Conservation (phyloP, 768 basidiomycete species). For the Coprinopsis marcescibilis region DNA sequence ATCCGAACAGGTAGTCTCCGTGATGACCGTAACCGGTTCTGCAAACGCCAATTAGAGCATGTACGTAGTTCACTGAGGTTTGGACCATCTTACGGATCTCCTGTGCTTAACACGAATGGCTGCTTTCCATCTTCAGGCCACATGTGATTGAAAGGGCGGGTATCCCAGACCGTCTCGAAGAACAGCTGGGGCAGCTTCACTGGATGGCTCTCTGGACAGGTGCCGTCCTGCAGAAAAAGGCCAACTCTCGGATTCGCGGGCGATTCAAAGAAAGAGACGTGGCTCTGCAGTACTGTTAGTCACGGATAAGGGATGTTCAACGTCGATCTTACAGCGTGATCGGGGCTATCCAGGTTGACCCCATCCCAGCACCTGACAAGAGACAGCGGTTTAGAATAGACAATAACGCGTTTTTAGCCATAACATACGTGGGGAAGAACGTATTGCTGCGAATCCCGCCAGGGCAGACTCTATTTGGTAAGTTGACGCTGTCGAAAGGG, state of each 20-base stretch:
- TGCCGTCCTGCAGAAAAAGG: not conserved
- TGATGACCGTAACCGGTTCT: conserved; percentile 19
- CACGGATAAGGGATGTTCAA: not conserved
- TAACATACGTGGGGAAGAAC: conserved; percentile 8
- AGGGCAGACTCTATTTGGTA: conserved; percentile 5
- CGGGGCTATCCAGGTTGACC: not conserved
- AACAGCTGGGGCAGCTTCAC: conserved; percentile 15
- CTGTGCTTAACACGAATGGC: conserved; percentile 15
- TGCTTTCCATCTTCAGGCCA: conserved; percentile 14
- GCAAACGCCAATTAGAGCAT: not conserved
- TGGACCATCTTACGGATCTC: conserved; percentile 13
- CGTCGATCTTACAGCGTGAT: not conserved
- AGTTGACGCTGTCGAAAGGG: not conserved
- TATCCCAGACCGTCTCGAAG: conserved; percentile 18
- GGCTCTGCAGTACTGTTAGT: not conserved
- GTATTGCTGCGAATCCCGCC: conserved; percentile 8
- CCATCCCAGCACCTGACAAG: conserved; percentile 2
- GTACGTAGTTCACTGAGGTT: not conserved
- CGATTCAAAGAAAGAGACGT: conserved; percentile 2
- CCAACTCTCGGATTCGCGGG: not conserved
- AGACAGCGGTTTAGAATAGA: not conserved
- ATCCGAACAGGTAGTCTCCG: conserved; percentile 20
- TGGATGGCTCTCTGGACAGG: conserved; percentile 16
- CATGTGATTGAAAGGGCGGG: conserved; percentile 16
- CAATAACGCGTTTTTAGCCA: not conserved